Evolutionary conservation across 768 basidiomycete species (phyloP), one percentile per base, ranked within the genome.

Genomic region (Pleurotus tuber-regium): DNA sequence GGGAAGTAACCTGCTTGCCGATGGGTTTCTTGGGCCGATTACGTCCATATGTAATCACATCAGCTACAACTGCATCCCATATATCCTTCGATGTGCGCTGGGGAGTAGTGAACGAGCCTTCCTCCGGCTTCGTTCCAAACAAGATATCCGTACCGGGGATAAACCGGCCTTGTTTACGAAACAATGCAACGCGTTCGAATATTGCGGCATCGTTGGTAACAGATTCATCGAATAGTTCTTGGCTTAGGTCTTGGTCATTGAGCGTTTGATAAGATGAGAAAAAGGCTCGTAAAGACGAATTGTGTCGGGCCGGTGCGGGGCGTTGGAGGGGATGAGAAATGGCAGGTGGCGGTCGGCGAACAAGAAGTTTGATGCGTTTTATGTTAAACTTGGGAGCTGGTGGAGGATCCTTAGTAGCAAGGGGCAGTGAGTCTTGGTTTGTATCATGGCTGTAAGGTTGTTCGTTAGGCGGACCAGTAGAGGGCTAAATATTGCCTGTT

Each of bases 251-350:
- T 30, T 76, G 69, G 46, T 74, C 80, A 28, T 80, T 71, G 9
- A 86, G 58, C 6, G 70, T 73, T 31, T 68, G 68, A 61, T 86
- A 95, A 0, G 91, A 90, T 0, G 71, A 66, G 12, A 96, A 69
- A 49, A 85, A 80, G 0, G 69, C 59, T 7, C 70, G 57, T 8
- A 94, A 65, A 1, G 87, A 86, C 0, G 74, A 71, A 11, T 73
- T 74, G 58, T 78, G 76, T 41, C 70, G 70, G 0, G 83, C 69
- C 0, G 69, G 67, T 0, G 78, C 73, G 1, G 89, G 86, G 9
- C 73, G 72, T 61, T 97, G 93, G 10, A 62, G 63, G 0, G 87
- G 92, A 63, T 86, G 79, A 10, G 90, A 80, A 36, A 83, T 70
- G 1, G 70, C 61, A 2, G 81, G 82, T 1, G 78, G 75, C 5